phyloP scores from a whole-genome alignment of 768 basidiomycete species.

The Tricholomella constricta region DNA sequence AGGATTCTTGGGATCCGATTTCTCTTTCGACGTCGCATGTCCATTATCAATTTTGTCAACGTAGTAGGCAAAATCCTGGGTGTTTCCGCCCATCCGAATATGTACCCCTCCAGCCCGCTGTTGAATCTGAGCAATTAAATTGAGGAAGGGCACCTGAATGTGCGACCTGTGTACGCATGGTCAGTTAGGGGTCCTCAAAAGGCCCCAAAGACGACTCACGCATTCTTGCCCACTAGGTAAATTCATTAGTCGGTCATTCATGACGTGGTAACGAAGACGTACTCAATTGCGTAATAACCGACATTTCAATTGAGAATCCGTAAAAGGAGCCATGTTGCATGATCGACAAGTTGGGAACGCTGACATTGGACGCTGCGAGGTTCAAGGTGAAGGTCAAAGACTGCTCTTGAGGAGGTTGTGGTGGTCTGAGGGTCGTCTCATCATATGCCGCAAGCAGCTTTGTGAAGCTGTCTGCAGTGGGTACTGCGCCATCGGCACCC shows the following conservation, averaged over 20 bases:
- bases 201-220: conserved; percentile 29
- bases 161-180: conserved; percentile 40
- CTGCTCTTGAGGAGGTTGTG: conserved; percentile 46
- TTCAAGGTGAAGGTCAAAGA: conserved; percentile 46
- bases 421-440: conserved; percentile 47
- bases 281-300: conserved; percentile 66
- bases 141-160: conserved; percentile 60
- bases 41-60: conserved; percentile 43
- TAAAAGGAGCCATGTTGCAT: conserved; percentile 55
- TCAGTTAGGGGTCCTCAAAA: conserved; percentile 16
- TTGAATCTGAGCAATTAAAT: conserved; percentile 61
- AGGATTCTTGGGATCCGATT: conserved; percentile 27
- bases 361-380: conserved; percentile 35
- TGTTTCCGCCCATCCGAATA: conserved; percentile 68
- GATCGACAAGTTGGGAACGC: conserved; percentile 36
- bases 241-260: not conserved
- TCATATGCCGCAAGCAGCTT: conserved; percentile 53
- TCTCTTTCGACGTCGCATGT: conserved; percentile 45
- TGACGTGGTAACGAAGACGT: conserved; percentile 39
- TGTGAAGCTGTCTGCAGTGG: conserved; percentile 27
- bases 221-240: conserved; percentile 50
- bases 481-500: conserved; percentile 23
- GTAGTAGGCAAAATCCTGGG: conserved; percentile 54
- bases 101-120: conserved; percentile 56
- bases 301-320: conserved; percentile 77